Evolutionary conservation across 345 rosid genomes (phyloP).

Genomic region (Eucalyptus cladocalyx): DNA sequence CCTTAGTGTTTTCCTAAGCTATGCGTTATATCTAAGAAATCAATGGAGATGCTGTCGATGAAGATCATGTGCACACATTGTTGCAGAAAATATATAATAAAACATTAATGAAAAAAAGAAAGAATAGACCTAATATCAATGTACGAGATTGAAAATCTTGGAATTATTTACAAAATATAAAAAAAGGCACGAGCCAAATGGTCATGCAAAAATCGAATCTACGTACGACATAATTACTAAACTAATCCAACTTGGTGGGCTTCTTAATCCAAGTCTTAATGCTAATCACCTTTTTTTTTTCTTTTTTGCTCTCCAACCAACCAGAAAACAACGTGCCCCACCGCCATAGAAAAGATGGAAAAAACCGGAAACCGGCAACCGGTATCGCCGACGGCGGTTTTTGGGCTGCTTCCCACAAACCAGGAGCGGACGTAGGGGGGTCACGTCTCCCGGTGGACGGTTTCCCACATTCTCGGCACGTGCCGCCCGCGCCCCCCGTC

Average conservation of each 20-base stretch:
- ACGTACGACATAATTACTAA: background rate
- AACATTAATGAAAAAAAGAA: background rate
- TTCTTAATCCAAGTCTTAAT: background rate
- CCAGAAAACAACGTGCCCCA: background rate
- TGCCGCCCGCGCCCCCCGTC: background rate
- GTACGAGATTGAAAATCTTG: background rate
- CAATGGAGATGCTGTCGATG: background rate
- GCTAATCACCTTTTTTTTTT: background rate
- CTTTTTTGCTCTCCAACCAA: background rate
- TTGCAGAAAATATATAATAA: background rate
- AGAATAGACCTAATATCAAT: background rate
- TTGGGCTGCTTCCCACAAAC: background rate
- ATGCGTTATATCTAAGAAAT: background rate
- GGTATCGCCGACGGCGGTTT: background rate
- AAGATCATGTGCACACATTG: background rate
- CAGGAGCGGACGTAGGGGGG: background rate
- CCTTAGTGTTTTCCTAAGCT: background rate
- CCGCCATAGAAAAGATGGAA: background rate
- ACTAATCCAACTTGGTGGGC: background rate
- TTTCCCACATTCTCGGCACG: background rate
- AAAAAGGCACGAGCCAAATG: background rate
- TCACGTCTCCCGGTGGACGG: background rate
- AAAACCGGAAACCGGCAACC: background rate
- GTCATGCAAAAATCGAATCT: background rate
- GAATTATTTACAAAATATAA: background rate